Percentiles rank a stretch among this genome's conserved stretches.
Evolutionary conservation across 1,284 basidiomycete species (phyloP).

Genomic region (Butyriboletus pseudospeciosus): DNA sequence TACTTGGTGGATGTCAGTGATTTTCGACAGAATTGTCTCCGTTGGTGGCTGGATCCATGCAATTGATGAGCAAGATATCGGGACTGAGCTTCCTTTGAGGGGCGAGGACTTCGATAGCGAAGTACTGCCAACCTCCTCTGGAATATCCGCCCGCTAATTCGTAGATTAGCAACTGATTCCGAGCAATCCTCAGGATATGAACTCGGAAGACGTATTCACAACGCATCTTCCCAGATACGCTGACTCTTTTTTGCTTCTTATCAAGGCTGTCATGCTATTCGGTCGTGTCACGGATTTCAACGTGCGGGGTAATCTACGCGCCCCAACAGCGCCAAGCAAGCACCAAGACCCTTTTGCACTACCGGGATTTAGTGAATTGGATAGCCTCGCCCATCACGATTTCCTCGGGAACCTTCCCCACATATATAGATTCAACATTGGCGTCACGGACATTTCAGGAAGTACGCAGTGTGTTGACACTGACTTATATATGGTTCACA

Average conservation of each 20-base stretch:
- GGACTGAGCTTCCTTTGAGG: conserved; percentile 72
- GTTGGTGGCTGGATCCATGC: conserved; percentile 86
- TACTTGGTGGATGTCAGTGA: conserved; percentile 84
- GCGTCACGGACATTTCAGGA: conserved; percentile 50
- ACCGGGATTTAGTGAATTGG: conserved; percentile 62
- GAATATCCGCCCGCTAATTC: conserved; percentile 7
- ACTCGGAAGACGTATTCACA: conserved; percentile 58
- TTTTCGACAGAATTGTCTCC: conserved; percentile 79
- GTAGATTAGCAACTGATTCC: conserved; percentile 47
- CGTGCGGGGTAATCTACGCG: conserved; percentile 63
- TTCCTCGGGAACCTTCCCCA: conserved; percentile 68
- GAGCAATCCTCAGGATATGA: conserved; percentile 69
- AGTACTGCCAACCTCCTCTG: conserved; percentile 37
- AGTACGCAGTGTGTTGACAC: conserved; percentile 62
- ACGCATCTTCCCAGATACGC: conserved; percentile 70
- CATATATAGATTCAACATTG: conserved; percentile 58
- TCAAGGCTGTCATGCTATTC: conserved; percentile 78
- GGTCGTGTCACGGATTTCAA: conserved; percentile 79
- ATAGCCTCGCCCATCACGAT: conserved; percentile 58
- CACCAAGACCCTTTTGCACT: conserved; percentile 64
- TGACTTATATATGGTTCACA: conserved; percentile 78
- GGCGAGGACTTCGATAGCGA: conserved; percentile 68
- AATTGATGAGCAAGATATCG: conserved; percentile 74
- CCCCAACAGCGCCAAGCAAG: conserved; percentile 55
- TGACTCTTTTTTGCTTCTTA: conserved; percentile 70